These are phyloP conservation scores for Leccinum uliginosum DNA, from an alignment of 768 basidiomycete genomes.

Conservation along the genomic window DNA sequence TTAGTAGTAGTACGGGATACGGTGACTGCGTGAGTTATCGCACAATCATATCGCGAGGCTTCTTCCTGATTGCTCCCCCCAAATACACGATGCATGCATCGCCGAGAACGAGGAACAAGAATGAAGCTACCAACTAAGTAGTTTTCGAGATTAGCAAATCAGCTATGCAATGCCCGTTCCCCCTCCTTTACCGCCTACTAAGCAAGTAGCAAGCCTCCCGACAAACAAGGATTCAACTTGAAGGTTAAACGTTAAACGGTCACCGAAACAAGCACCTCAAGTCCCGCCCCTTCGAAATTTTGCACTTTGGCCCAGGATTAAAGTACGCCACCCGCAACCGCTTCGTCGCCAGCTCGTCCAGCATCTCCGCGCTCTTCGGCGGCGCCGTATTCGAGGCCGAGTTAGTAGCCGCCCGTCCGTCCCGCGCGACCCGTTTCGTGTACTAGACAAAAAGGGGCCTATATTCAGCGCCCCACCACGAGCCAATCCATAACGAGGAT, in stretches of 20 bases:
- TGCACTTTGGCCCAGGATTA: constrained; percentile 34
- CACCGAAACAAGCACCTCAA: constrained; percentile 47
- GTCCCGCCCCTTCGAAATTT: constrained; percentile 38
- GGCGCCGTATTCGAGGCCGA: constrained; percentile 55
- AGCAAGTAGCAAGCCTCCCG: constrained; percentile 2
- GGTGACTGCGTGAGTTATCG: too few species aligned
- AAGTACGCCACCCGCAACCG: constrained; percentile 60
- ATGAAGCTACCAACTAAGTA: not conserved
- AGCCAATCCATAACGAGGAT: too few species aligned
- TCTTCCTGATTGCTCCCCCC: too few species aligned
- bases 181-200: too few species aligned
- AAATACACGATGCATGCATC: not conserved
- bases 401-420: constrained; percentile 33
- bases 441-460: constrained; percentile 38
- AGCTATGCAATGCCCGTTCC: not conserved
- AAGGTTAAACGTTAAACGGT: too few species aligned
- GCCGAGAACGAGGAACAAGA: not conserved
- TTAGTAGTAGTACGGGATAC: too few species aligned
- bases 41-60: too few species aligned
- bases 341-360: constrained; percentile 74
- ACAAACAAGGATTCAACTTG: too few species aligned
- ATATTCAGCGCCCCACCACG: too few species aligned
- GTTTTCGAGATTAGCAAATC: constrained; percentile 8
- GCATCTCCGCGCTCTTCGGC: constrained; percentile 52
- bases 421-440: constrained; percentile 48